Evolutionary conservation across 352 stramenopile species (phyloP).

Genomic region (Phytopythium cucurbitacearum): DNA sequence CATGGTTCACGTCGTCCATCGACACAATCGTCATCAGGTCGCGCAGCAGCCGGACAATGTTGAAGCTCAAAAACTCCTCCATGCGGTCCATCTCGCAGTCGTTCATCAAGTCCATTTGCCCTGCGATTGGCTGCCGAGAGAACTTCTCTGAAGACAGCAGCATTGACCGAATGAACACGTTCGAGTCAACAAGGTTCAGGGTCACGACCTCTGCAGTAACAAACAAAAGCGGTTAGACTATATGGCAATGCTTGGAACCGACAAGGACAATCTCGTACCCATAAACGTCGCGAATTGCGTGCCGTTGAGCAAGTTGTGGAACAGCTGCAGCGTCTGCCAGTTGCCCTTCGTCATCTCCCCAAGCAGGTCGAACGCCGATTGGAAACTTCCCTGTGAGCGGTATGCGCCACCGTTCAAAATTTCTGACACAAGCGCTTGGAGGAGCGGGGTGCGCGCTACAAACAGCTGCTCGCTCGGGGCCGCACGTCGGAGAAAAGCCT

Average conservation of each 20-base stretch:
- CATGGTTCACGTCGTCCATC: conserved; percentile 94
- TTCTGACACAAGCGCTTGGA: conserved; percentile 86
- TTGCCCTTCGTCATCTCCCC: conserved; percentile 96
- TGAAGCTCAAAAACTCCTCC: conserved; percentile 85
- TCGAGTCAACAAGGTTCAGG: conserved; percentile 94
- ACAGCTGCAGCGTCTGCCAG: conserved; percentile 81
- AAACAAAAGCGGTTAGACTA: conserved; percentile 7
- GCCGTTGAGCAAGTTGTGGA: conserved; percentile 85
- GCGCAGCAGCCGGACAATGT: conserved; percentile 88
- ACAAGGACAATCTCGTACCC: conserved; percentile 33
- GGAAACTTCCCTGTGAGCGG: conserved; percentile 88
- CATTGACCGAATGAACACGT: conserved; percentile 95
- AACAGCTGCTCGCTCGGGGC: conserved; percentile 88
- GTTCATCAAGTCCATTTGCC: conserved; percentile 37
- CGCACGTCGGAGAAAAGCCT: conserved; percentile 91
- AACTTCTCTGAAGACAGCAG: conserved; percentile 80
- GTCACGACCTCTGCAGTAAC: conserved; percentile 79
- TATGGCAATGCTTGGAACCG: neutral
- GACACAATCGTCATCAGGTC: conserved; percentile 95
- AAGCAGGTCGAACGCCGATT: conserved; percentile 95
- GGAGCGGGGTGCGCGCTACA: conserved; percentile 82
- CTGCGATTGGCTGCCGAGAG: conserved; percentile 25
- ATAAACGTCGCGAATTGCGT: conserved; percentile 90
- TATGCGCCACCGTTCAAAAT: conserved; percentile 81
- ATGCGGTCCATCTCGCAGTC: conserved; percentile 74